These are phyloP conservation scores for Tetrapisispora fleetii DNA, from an alignment of 805 yeast species.

Conservation along the genomic window DNA sequence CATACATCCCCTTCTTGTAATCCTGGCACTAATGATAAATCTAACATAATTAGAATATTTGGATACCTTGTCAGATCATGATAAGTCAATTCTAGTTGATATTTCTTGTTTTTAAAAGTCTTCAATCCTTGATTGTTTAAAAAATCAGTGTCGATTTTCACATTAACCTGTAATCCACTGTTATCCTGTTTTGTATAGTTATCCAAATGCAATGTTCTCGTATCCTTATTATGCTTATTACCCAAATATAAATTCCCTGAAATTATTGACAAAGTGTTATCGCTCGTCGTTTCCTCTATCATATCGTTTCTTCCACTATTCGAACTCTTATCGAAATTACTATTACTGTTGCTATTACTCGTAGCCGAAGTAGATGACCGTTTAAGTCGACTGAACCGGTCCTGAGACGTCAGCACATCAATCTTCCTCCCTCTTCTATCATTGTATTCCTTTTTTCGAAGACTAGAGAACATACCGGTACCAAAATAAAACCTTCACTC, in stretches of 20 bases:
- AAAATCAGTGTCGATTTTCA: background rate
- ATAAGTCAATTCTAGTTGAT: constrained; percentile 28
- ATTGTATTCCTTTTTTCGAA: constrained; percentile 9
- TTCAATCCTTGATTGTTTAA: constrained; percentile 1
- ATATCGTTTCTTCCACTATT: background rate
- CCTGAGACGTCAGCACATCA: constrained; percentile 4
- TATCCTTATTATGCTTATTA: constrained; percentile 1
- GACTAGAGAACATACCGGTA: constrained; percentile 10
- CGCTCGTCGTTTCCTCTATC: background rate
- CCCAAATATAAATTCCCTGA: constrained; percentile 25
- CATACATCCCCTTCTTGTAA: constrained; percentile 68
- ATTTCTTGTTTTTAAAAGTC: constrained; percentile 6
- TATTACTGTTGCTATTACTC: background rate
- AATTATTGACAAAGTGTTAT: constrained; percentile 17
- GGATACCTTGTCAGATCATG: constrained; percentile 56
- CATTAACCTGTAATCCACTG: background rate
- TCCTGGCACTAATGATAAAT: constrained; percentile 48
- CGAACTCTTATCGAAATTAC: background rate
- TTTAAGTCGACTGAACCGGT: constrained; percentile 5
- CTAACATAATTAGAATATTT: constrained; percentile 51
- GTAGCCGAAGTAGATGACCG: background rate
- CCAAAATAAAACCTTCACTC: background rate
- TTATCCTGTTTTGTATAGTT: background rate
- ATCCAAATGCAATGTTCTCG: background rate
- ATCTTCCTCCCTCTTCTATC: constrained; percentile 1